Evolutionary conservation across 257 asterid genomes (phyloP), one percentile per base, ranked within the genome.

Genomic region (Buddleja alternifolia): DNA sequence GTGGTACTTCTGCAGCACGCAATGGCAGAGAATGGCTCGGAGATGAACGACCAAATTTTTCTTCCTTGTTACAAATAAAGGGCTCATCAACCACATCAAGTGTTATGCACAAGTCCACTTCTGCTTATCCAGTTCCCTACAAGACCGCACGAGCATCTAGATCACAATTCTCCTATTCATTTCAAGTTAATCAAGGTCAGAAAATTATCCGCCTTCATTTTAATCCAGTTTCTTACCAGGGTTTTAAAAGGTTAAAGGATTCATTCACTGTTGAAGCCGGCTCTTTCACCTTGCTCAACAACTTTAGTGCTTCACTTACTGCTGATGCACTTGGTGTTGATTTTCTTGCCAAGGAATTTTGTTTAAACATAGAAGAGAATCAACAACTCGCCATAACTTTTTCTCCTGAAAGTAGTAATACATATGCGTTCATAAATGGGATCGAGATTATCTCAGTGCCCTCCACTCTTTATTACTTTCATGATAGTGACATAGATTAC

Each of bases 81-180:
- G 85, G 88, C 40, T 74, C 76, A 60, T 79, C 83, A 36, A 69
- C 67, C 6, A 64, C 61, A 58, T 72, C 87, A 10, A 72, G 84
- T n/a, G 63, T 12, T 0, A 41, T 50, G n/a, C 64, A 29, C 19
- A 65, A 51, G 16, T 48, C 36, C 8, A 47, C 45, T 29, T 54
- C 72, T 15, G 62, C n/a, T n/a, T n/a, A n/a, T n/a, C n/a, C n/a
- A n/a, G n/a, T n/a, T n/a, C n/a, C n/a, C n/a, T n/a, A n/a, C n/a
- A n/a, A n/a, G n/a, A n/a, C n/a, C n/a, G n/a, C n/a, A n/a, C n/a
- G n/a, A n/a, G n/a, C 17, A 12, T 77, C 82, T 17, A 10, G 14
- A 8, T 44, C 64, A 2, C 53, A 10, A 14, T 77, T 77, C 75
- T 67, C 71, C 37, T 77, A 67, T 11, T 5, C 32, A 1, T 67